Conservation (phyloP, 805 yeast genomes). For the Isabelozyma heimii region DNA sequence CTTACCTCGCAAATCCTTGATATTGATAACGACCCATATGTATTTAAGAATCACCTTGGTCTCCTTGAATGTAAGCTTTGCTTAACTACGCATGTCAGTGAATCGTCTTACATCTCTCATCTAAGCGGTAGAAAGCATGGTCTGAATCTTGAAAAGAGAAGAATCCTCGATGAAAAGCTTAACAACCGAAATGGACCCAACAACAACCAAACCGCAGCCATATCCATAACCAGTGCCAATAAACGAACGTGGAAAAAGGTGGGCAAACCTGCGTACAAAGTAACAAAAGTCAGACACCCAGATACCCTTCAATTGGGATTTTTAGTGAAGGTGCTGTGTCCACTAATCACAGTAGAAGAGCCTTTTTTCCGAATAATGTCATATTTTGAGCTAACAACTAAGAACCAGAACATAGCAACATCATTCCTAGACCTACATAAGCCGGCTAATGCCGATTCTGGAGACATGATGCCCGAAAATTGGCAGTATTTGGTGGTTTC, state of each 20-base stretch:
- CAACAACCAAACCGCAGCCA: slow-evolving; percentile 7
- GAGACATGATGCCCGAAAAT: slow-evolving; percentile 26
- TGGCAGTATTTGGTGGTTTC: slow-evolving; percentile 74
- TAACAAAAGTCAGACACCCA: slow-evolving; percentile 67
- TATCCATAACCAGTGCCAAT: slow-evolving; percentile 34
- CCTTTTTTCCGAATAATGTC: slow-evolving; percentile 79
- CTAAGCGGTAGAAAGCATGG: slow-evolving; percentile 83
- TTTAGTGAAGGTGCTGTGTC: slow-evolving; percentile 56
- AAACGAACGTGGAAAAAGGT: slow-evolving; percentile 55
- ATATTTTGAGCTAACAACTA: slow-evolving; percentile 55
- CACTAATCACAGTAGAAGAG: slow-evolving; percentile 43
- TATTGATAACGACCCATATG: slow-evolving; percentile 74
- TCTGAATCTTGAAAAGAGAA: slow-evolving; percentile 62
- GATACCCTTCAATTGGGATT: slow-evolving; percentile 60
- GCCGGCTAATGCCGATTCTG: slow-evolving; percentile 13
- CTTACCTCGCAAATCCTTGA: slow-evolving; percentile 49
- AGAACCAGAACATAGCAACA: slow-evolving; percentile 38
- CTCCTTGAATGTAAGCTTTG: slow-evolving; percentile 82
- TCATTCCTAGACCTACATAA: slow-evolving; percentile 17
- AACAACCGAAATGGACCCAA: slow-evolving; percentile 10
- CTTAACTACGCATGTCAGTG: slow-evolving; percentile 75
- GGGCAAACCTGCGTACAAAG: slow-evolving; percentile 71
- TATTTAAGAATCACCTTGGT: slow-evolving; percentile 80
- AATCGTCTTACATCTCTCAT: slow-evolving; percentile 80
- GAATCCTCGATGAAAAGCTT: slow-evolving; percentile 32